These are phyloP conservation scores for Mangifera indica DNA, from an alignment of 345 rosid species.

Conservation along the genomic window DNA sequence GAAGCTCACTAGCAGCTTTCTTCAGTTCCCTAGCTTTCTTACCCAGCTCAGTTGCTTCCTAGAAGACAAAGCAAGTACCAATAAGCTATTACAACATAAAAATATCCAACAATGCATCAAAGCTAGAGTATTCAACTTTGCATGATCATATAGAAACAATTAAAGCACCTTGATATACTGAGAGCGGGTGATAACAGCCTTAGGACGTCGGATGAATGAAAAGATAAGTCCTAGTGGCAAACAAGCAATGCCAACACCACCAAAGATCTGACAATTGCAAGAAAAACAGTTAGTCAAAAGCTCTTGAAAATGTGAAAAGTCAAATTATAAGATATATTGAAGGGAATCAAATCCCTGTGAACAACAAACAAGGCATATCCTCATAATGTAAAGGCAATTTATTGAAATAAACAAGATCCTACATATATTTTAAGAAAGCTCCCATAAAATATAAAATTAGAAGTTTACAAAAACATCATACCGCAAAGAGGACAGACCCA, in stretches of 20 bases:
- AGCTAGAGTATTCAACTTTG: background rate
- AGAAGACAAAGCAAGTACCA: conserved; percentile 23
- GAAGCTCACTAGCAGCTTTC: conserved; percentile 94
- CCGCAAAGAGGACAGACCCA: conserved; percentile 96
- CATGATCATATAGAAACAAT: background rate
- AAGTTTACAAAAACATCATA: conserved; percentile 28
- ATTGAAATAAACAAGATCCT: background rate
- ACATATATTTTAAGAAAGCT: no score
- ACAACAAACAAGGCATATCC: background rate
- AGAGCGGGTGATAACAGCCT: conserved; percentile 96
- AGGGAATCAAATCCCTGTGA: conserved; percentile 1
- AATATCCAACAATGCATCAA: background rate
- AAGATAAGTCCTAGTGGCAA: conserved; percentile 92
- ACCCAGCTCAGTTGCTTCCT: conserved; percentile 99
- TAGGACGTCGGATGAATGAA: conserved; percentile 94
- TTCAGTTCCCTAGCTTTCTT: conserved; percentile 93
- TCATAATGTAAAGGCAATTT: background rate
- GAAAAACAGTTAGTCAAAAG: conserved; percentile 2
- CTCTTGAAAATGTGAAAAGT: conserved; percentile 1
- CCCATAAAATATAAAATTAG: no score
- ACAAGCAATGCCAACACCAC: conserved; percentile 97
- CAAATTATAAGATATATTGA: background rate
- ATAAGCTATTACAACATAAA: conserved; percentile 11
- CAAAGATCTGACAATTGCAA: conserved; percentile 69
- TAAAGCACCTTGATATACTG: conserved; percentile 87